phyloP scores from a whole-genome alignment of 1,284 basidiomycete genomes.

The Pulveroboletus sp. region DNA sequence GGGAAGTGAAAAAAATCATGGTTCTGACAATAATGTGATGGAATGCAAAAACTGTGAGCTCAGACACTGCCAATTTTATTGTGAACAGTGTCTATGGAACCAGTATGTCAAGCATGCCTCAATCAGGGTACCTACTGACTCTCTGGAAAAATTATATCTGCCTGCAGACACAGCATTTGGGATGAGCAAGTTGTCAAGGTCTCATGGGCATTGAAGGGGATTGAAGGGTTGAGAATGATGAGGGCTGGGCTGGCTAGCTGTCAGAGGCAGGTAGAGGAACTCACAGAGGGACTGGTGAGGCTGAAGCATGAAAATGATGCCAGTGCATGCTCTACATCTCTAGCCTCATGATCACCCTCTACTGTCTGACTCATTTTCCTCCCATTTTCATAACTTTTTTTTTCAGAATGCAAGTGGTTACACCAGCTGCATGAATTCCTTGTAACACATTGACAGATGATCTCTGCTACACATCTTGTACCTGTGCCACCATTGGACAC shows the following conservation, averaged over 20 bases:
- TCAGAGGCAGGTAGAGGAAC: constrained; percentile 53
- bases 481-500: constrained; percentile 32
- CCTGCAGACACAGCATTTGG: constrained; percentile 55
- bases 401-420: constrained; percentile 57
- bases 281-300: constrained; percentile 47
- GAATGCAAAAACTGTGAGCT: constrained; percentile 67
- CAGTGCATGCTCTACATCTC: constrained; percentile 40
- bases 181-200: constrained; percentile 60
- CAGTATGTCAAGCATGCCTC: constrained; percentile 43
- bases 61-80: constrained; percentile 61
- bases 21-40: constrained; percentile 44
- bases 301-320: constrained; percentile 60
- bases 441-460: constrained; percentile 53
- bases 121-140: constrained; percentile 2
- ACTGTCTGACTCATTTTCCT: too few relatives aligned
- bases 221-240: constrained; percentile 44
- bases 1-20: too few relatives aligned
- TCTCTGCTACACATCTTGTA: constrained; percentile 54
- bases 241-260: constrained; percentile 49
- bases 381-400: background rate
- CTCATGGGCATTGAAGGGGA: constrained; percentile 43
- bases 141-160: constrained; percentile 47
- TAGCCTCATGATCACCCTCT: background rate
- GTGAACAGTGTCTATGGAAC: constrained; percentile 52
- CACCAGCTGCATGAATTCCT: constrained; percentile 52